Evolutionary conservation across 2,329 filamentous ascomycete genomes (phyloP).

Genomic region (Apiospora rasikravindrae): DNA sequence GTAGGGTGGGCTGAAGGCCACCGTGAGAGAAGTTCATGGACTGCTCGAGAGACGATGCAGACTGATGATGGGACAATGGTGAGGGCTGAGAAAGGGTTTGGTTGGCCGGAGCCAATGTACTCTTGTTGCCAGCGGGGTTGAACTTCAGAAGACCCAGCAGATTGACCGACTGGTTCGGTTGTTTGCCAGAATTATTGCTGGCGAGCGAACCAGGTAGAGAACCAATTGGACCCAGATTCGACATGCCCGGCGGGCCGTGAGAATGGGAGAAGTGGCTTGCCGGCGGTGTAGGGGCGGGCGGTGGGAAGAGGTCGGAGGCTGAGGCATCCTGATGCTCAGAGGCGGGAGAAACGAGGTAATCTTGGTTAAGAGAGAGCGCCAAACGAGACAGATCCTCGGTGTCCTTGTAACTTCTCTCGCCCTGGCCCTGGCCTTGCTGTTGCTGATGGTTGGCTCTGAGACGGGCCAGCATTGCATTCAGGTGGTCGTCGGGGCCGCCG

Average conservation of each 20-base stretch:
- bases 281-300: slow-evolving; percentile 54
- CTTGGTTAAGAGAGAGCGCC: slow-evolving; percentile 35
- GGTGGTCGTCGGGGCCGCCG: slow-evolving; percentile 38
- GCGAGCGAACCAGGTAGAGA: slow-evolving; percentile 33
- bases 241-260: slow-evolving; percentile 44
- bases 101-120: slow-evolving; percentile 29
- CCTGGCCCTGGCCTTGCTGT: slow-evolving; percentile 29
- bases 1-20: slow-evolving; percentile 48
- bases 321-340: slow-evolving; percentile 32
- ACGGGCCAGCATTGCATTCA: slow-evolving; percentile 49
- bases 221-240: slow-evolving; percentile 53
- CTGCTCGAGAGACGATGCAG: slow-evolving; percentile 31
- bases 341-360: slow-evolving; percentile 25
- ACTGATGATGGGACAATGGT: slow-evolving; percentile 24
- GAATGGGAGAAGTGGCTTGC: slow-evolving; percentile 44
- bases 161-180: slow-evolving; percentile 56
- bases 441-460: slow-evolving; percentile 30
- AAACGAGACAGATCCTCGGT: slow-evolving; percentile 41
- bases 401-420: slow-evolving; percentile 9
- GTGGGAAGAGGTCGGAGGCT: slow-evolving; percentile 41
- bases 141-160: slow-evolving; percentile 68
- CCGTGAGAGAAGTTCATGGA: slow-evolving; percentile 32
- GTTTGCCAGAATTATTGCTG: slow-evolving; percentile 22
- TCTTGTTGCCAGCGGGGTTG: slow-evolving; percentile 45
- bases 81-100: slow-evolving; percentile 39